Conservation (phyloP, 2,329 filamentous ascomycete species). For the Aspergillus sp. region DNA sequence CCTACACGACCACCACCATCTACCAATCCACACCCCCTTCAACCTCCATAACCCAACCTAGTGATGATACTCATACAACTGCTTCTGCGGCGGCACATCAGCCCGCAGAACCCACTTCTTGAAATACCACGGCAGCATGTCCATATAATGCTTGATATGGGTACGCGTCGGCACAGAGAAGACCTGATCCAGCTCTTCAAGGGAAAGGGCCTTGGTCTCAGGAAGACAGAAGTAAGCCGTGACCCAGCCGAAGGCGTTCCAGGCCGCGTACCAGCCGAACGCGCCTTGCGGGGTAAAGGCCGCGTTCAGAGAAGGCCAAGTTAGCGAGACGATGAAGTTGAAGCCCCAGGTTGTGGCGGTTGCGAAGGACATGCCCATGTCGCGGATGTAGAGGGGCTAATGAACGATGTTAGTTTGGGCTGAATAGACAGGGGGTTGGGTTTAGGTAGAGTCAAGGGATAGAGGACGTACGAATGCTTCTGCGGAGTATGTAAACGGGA, state of each 20-base stretch:
- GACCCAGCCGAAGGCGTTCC: slow-evolving; percentile 47
- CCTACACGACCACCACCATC: too few relatives aligned
- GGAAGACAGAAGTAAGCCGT: slow-evolving; percentile 32
- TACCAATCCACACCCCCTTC: not conserved
- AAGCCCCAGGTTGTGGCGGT: slow-evolving; percentile 64
- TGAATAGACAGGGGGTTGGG: not conserved
- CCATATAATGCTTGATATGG: slow-evolving; percentile 39
- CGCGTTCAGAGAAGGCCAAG: slow-evolving; percentile 51
- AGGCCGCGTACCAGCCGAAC: slow-evolving; percentile 51
- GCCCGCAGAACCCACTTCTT: slow-evolving; percentile 26
- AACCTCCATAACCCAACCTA: not conserved
- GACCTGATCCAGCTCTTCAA: slow-evolving; percentile 53
- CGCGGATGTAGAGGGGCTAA: slow-evolving; percentile 60
- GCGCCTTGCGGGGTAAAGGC: slow-evolving; percentile 53
- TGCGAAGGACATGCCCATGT: slow-evolving; percentile 61
- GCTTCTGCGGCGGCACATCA: slow-evolving; percentile 29
- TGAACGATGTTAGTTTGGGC: not conserved
- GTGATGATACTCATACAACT: slow-evolving; percentile 27
- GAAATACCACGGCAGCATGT: slow-evolving; percentile 32
- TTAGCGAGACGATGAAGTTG: slow-evolving; percentile 54
- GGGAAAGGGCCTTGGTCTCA: slow-evolving; percentile 41
- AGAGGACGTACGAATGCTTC: slow-evolving; percentile 54
- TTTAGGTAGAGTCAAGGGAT: not conserved
- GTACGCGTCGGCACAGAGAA: slow-evolving; percentile 51
- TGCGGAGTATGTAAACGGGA: slow-evolving; percentile 68